A percentile compares a stretch with the other conserved stretches of the same genome.
phyloP scores from a whole-genome alignment of 2,329 filamentous ascomycete genomes.

The Trichophyton equinum region DNA sequence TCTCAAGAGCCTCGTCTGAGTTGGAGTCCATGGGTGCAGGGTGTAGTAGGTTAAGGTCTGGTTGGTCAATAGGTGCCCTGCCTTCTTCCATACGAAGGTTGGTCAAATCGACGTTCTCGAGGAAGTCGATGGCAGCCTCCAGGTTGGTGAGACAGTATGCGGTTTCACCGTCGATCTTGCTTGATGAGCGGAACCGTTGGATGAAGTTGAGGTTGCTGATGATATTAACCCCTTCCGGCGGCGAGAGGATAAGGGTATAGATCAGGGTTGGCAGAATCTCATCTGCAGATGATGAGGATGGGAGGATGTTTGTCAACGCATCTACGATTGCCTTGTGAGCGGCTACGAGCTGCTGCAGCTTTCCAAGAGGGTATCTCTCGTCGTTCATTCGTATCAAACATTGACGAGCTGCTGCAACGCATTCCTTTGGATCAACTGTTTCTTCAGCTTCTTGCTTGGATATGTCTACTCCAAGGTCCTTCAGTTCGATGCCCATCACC shows the following conservation, averaged over 20 bases:
- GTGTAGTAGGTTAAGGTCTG: slow-evolving; percentile 10
- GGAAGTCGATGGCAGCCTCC: slow-evolving; percentile 84
- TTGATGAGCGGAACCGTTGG: slow-evolving; percentile 74
- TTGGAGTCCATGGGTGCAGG: slow-evolving; percentile 13
- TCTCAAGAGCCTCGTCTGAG: slow-evolving; percentile 6
- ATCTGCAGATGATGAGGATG: slow-evolving; percentile 76
- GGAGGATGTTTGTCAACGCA: slow-evolving; percentile 54
- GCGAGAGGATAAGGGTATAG: slow-evolving; percentile 83
- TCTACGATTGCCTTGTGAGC: slow-evolving; percentile 94
- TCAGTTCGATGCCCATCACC: slow-evolving; percentile 80
- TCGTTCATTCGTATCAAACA: slow-evolving; percentile 73
- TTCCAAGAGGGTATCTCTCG: slow-evolving; percentile 76
- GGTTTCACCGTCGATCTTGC: slow-evolving; percentile 80
- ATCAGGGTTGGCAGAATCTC: slow-evolving; percentile 96
- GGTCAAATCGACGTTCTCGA: slow-evolving; percentile 88
- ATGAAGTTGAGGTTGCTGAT: slow-evolving; percentile 95
- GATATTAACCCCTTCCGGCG: slow-evolving; percentile 71
- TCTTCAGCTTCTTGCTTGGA: slow-evolving; percentile 45
- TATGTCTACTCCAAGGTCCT: slow-evolving; percentile 69
- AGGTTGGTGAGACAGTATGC: slow-evolving; percentile 95
- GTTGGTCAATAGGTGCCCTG: neutral
- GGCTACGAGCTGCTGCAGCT: slow-evolving; percentile 74
- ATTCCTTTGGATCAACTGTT: slow-evolving; percentile 57
- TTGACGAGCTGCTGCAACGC: slow-evolving; percentile 56
- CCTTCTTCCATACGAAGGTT: slow-evolving; percentile 69